Percentiles rank a stretch among this genome's conserved stretches.
Conservation (phyloP, 2,329 filamentous ascomycete species). For the Aspergillus sclerotialis region DNA sequence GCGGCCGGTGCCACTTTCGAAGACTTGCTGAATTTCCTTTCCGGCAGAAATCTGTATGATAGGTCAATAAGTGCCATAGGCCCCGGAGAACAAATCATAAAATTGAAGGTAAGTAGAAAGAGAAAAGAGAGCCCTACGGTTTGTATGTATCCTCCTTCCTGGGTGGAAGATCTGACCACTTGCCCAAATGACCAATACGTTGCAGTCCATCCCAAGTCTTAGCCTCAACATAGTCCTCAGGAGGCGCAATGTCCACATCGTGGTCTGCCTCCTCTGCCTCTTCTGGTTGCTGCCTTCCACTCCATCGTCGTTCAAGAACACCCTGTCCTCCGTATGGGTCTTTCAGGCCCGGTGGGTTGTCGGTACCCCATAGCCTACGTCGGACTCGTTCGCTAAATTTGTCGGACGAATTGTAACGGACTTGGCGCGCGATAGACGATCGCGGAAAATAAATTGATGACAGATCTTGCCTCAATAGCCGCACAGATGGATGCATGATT, state of each 20-base stretch:
- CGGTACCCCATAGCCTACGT: constrained; percentile 44
- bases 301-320: constrained; percentile 22
- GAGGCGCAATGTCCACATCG: constrained; percentile 6
- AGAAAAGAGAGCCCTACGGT: constrained; percentile 40
- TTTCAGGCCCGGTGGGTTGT: constrained; percentile 41
- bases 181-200: constrained; percentile 45
- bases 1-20: constrained; percentile 38
- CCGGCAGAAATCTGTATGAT: constrained; percentile 31
- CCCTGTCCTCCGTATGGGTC: constrained; percentile 42
- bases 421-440: constrained; percentile 23
- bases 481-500: constrained; percentile 33
- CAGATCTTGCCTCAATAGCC: constrained; percentile 31
- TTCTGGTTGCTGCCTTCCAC: constrained; percentile 11
- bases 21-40: constrained; percentile 26
- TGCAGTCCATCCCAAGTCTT: constrained; percentile 48
- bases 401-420: constrained; percentile 30
- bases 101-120: no score
- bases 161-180: constrained; percentile 32
- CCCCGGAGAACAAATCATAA: no score
- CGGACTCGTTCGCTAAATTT: constrained; percentile 42
- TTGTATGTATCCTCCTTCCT: constrained; percentile 32
- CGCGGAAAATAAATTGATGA: constrained; percentile 23
- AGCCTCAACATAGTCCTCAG: constrained; percentile 39
- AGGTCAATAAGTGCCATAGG: no score
- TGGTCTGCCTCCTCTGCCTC: constrained; percentile 8